Base-by-base conservation (phyloP, 2,329 filamentous ascomycete genomes). In the Cladophialophora bantiana region DNA sequence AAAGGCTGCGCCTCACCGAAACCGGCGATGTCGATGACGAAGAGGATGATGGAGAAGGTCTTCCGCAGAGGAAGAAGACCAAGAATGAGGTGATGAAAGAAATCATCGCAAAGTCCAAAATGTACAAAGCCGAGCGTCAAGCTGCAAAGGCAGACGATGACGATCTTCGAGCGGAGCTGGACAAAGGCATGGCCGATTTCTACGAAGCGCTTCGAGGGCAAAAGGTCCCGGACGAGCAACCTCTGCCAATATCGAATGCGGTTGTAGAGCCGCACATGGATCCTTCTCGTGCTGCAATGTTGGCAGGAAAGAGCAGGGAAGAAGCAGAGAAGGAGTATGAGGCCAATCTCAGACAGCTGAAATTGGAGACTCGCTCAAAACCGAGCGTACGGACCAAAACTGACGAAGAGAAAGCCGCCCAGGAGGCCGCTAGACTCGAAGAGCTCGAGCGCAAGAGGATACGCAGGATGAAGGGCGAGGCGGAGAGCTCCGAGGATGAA, bases 1-100 rank as follows among this genome's bases (percentile, higher is more conserved):
- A 82, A 78, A 36, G 85, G 88, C 61, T 83, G 85, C 40, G 85
- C 85, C 50, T 85, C 85, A 70, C 79, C 80, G 70, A 70, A 73
- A 40, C 75, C 74, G 75, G 82, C 35, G 84, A 81, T 0, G 81
- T 83, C 2, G 70, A 67, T 12, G 81, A 83, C 5, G 70, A 68
- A 9, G 68, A 65, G 18, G 70, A 65, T 26, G 84, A 82, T 2
- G 83, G 80, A 4, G 83, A 83, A 5, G 82, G 79, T n/a, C 82
- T 89, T 69, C 93, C 93, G 0, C 90, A 94, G 73, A 86, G 90
- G 66, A 97, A 97, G 79, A 99, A 97, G 82, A 90, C 90, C 2
- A 98, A 97, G 80, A 91, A 95, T 62, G 95, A 99, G 78, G 92
- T 99, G 58, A 97, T 98, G 92, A 91, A 97, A 75, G 96, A 99